Evolutionary conservation across 768 basidiomycete genomes (phyloP).

Genomic region (Naganishia randhawae): DNA sequence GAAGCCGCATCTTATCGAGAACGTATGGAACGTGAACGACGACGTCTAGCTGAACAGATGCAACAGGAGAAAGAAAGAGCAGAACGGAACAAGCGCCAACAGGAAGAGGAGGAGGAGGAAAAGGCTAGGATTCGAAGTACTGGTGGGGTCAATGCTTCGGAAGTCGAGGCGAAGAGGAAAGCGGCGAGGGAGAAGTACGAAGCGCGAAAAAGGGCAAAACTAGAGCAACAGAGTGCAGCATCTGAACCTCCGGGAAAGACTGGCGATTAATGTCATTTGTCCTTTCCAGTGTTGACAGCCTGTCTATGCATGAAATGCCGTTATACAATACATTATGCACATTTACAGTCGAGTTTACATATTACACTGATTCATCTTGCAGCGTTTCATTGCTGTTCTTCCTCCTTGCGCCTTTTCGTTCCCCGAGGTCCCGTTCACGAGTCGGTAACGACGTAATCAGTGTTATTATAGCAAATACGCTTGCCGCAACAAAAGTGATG

Average conservation of each 20-base stretch:
- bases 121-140: conserved; percentile 51
- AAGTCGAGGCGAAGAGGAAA: conserved; percentile 44
- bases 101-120: conserved; percentile 64
- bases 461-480: conserved; percentile 18
- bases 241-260: neutral
- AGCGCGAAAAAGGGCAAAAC: conserved; percentile 44
- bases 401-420: conserved; percentile 1
- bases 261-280: neutral
- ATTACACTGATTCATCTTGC: neutral
- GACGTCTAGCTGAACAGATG: conserved; percentile 75
- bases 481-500: conserved; percentile 25
- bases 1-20: conserved; percentile 73
- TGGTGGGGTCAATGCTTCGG: conserved; percentile 41
- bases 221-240: conserved; percentile 31
- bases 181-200: conserved; percentile 46
- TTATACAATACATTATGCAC: neutral
- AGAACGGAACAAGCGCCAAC: conserved; percentile 60
- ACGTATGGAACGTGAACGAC: conserved; percentile 74
- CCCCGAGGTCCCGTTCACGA: conserved; percentile 25
- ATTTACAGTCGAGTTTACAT: neutral
- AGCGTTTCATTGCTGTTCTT: conserved; percentile 13
- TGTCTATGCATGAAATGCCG: neutral
- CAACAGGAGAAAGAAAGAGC: conserved; percentile 64
- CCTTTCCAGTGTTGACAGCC: neutral
- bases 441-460: conserved; percentile 21